A percentile compares a stretch with the other conserved stretches of the same genome.
Conservation (phyloP, 768 basidiomycete species). For the Boletus subcaerulescens region DNA sequence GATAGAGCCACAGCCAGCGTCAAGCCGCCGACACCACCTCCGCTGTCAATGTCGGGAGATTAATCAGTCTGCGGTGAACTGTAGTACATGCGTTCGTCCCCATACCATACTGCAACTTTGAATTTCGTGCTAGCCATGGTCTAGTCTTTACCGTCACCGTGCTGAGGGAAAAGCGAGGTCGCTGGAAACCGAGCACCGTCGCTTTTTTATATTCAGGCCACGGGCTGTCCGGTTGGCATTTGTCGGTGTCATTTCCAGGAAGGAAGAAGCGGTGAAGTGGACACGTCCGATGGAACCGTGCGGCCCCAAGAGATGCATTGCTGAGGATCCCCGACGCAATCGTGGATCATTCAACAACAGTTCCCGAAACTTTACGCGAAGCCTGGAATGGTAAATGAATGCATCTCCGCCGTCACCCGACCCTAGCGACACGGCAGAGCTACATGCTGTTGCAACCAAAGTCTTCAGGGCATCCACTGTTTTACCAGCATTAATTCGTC, state of each 20-base stretch:
- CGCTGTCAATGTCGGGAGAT: conserved; percentile 22
- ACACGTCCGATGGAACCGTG: conserved; percentile 25
- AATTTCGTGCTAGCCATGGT: conserved; percentile 22
- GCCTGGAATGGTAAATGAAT: background rate
- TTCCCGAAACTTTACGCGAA: background rate
- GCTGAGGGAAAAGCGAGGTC: background rate
- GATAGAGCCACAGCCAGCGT: conserved; percentile 36
- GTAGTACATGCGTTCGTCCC: background rate
- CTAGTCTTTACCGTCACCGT: background rate
- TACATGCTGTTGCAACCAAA: too few relatives aligned
- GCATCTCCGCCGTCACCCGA: background rate
- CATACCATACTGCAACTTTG: conserved; percentile 29
- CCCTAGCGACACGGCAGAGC: background rate
- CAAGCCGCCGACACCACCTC: conserved; percentile 42
- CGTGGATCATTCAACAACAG: conserved; percentile 1
- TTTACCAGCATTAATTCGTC: too few relatives aligned
- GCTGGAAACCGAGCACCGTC: background rate
- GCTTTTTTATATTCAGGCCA: background rate
- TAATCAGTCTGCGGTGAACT: background rate
- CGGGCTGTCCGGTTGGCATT: background rate
- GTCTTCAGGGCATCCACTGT: too few relatives aligned
- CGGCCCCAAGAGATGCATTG: background rate
- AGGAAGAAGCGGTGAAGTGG: background rate
- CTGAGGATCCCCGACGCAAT: conserved; percentile 20
- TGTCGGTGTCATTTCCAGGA: conserved; percentile 1